Base-by-base conservation (phyloP, 208 protist genomes). In the Tritrichomonas foetus region DNA sequence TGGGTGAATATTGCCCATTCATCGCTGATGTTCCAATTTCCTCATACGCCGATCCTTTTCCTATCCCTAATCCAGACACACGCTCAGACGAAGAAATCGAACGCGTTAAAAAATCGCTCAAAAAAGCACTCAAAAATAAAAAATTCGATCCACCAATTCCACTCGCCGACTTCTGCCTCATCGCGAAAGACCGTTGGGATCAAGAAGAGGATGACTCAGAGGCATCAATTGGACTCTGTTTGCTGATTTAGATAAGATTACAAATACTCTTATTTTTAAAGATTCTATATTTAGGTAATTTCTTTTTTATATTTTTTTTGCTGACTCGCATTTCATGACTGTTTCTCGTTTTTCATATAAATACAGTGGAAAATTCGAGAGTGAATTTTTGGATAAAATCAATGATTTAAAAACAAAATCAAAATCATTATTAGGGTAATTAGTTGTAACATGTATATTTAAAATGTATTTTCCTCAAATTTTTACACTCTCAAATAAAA, bases 11-110 rank as follows among this genome's bases (percentile, higher is more conserved):
- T 53, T 84, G 74, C 30, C 74, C 74, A 25, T 84, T 84, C 25
- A 84, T 84, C 53, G 74, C 74, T 33, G 74, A 84, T 44, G 74
- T 84, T n/a, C 74, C 74, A 53, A 84, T 84, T n/a, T 47, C 44
- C 27, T 84, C 74, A 53, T 84, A 84, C 22, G 74, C 74, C 22
- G 74, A 84, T 39, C 74, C 74, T 13, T 84, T 84, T 44, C 74
- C 74, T 16, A 84, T 84, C 9, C 41, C 36, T 25, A 22, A 84
- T n/a, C 33, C 14, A 49, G 74, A 84, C 20, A 22, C 74, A 84
- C 27, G 74, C 27, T 30, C n/a, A 39, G 74, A 84, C 5, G 74
- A 49, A n/a, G 74, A 84, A 84, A 84, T 84, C 11, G 36, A 84
- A 53, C 0, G n/a, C 3, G 14, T 84, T 33, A 84, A 53, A 84